Evolutionary conservation across 169 alveolate genomes (phyloP), one percentile per base, ranked within the genome.

Genomic region (Babesia divergens): DNA sequence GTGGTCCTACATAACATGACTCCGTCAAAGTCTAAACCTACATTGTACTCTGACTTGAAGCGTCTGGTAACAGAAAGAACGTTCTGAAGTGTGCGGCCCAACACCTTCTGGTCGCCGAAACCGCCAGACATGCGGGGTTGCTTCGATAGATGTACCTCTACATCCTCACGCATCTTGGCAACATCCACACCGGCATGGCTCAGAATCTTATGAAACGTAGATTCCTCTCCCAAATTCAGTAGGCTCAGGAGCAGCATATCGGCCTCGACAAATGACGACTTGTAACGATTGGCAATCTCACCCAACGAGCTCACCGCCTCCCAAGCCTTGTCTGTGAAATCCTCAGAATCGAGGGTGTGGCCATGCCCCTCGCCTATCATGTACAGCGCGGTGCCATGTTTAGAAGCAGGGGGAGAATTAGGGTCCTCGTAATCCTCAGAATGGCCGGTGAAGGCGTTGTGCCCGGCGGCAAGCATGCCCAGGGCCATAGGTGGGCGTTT

Each of bases 311-410:
- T 81, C 56, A 91, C 89, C 13, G 95, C 95, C 50, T 91, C 95
- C 95, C 95, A 91, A 2, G 95, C 95, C 76, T 91, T 91, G 49
- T 91, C 95, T 0, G 95, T 91, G 85, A 88, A 91, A 55, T 91
- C 95, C 49, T 83, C 88, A 16, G 95, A 86, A 37, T 91, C 90
- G 18, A 91, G 68, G 0, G 92, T 89, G 64, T 88, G 90, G 26
- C 93, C 94, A 29, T 87, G 90, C 31, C 82, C 93, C 22, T 62
- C 43, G 34, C 75, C 76, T 24, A 64, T 67, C 89, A 62, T 80
- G n/a, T 29, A 28, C 58, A 77, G 58, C 11, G 72, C 49, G 29
- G 37, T 47, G 32, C 50, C 42, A 32, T 67, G 86, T 32, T 67
- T 77, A 16, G 8, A 31, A 6, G 16, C 11, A 11, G 50, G 16